phyloP scores from a whole-genome alignment of 164 flowering plant genomes.

The Houttuynia cordata region DNA sequence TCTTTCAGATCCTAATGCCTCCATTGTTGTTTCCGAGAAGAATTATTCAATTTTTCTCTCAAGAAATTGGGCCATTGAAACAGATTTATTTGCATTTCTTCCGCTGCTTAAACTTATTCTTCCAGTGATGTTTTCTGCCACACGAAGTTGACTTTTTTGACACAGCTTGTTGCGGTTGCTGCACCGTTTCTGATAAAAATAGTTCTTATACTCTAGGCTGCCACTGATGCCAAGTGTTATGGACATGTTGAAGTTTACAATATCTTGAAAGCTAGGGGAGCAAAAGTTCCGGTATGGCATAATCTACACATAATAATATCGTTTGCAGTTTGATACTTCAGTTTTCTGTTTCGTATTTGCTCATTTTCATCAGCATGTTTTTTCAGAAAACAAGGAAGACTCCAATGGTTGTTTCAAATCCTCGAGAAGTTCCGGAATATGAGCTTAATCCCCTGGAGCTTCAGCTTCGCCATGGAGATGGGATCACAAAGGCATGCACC shows the following conservation, averaged over 20 bases:
- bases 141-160: too few relatives aligned
- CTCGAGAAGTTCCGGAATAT: constrained; percentile 93
- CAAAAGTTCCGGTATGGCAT: constrained; percentile 60
- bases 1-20: too few relatives aligned
- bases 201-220: constrained; percentile 37
- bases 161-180: background rate
- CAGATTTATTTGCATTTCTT: too few relatives aligned
- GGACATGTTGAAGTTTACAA: constrained; percentile 76
- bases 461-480: constrained; percentile 81
- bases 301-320: background rate
- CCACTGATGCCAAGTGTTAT: constrained; percentile 93
- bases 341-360: background rate
- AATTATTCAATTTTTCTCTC: too few relatives aligned
- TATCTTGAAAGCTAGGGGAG: constrained; percentile 84
- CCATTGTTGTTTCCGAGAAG: too few relatives aligned
- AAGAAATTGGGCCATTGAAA: too few relatives aligned
- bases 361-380: background rate
- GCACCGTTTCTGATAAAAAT: background rate
- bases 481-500: constrained; percentile 59
- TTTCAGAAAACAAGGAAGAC: constrained; percentile 83
- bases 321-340: background rate
- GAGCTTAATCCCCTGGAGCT: constrained; percentile 93
- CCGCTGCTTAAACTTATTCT: too few relatives aligned
- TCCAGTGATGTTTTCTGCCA: too few relatives aligned
- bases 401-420: constrained; percentile 84